Evolutionary conservation across 179 eudicot genomes (phyloP).

Genomic region (Actinidia arguta): DNA sequence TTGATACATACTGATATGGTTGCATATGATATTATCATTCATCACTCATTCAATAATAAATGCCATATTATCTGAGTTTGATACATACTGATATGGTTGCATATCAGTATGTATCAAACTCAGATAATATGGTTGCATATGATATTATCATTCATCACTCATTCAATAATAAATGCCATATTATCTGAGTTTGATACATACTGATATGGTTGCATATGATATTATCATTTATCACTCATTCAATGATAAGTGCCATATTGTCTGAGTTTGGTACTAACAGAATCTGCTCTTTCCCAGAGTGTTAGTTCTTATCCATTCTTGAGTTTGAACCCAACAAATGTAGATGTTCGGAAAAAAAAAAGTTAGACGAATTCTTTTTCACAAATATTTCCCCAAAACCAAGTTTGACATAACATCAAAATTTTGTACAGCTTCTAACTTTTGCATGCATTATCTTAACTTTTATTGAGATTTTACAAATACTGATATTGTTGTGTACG

Average conservation of each 20-base stretch:
- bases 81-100: neutral
- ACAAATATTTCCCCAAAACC: neutral
- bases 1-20: neutral
- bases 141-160: neutral
- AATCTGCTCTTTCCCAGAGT: neutral
- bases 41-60: neutral
- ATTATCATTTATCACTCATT: neutral
- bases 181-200: neutral
- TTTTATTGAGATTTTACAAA: too few species aligned
- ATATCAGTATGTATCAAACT: neutral
- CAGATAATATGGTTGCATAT: neutral
- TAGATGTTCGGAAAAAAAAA: too few species aligned
- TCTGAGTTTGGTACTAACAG: too few species aligned
- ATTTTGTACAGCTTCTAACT: neutral
- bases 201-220: neutral
- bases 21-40: neutral
- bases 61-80: neutral
- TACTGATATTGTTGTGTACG: too few species aligned
- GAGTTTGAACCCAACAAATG: neutral
- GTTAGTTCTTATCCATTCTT: neutral
- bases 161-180: neutral
- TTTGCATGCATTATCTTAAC: too few species aligned
- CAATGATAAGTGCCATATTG: neutral
- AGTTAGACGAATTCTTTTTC: neutral
- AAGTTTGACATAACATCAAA: neutral